Conservation (phyloP, 1,284 basidiomycete species). For the Afroboletus lepidellus region DNA sequence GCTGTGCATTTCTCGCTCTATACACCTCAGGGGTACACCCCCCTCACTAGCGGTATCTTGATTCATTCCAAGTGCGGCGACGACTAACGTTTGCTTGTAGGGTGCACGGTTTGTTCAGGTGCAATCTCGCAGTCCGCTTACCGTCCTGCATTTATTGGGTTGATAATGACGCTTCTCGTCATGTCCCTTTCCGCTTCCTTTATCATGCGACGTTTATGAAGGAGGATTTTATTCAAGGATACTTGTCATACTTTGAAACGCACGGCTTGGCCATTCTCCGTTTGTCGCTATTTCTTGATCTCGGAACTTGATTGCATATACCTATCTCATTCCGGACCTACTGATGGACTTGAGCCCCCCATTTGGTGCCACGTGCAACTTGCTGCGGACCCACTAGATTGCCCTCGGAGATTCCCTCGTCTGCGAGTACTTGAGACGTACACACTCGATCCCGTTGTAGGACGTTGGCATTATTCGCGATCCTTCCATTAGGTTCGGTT, state of each 20-base stretch:
- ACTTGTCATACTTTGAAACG: too few relatives aligned
- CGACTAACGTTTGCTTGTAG: slow-evolving; percentile 37
- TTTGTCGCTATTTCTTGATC: not conserved
- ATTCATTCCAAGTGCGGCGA: not conserved
- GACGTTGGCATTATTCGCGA: not conserved
- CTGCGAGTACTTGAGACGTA: too few relatives aligned
- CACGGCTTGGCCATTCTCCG: too few relatives aligned
- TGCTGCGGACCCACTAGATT: not conserved
- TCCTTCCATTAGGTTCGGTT: not conserved
- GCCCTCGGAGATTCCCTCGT: not conserved
- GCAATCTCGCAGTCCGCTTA: slow-evolving; percentile 44
- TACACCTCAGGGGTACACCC: slow-evolving; percentile 72
- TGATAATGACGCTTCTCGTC: slow-evolving; percentile 64
- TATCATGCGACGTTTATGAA: slow-evolving; percentile 22
- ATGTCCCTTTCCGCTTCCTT: slow-evolving; percentile 67
- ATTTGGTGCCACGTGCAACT: not conserved
- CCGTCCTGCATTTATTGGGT: slow-evolving; percentile 61
- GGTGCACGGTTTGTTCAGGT: slow-evolving; percentile 65
- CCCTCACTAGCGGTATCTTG: slow-evolving; percentile 58
- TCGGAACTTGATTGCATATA: not conserved
- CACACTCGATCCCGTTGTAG: not conserved
- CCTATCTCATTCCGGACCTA: not conserved
- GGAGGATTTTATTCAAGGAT: too few relatives aligned
- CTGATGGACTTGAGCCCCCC: not conserved
- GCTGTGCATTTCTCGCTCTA: slow-evolving; percentile 81